Conservation (phyloP, 140 eudicot species). For the Anethum foeniculum region DNA sequence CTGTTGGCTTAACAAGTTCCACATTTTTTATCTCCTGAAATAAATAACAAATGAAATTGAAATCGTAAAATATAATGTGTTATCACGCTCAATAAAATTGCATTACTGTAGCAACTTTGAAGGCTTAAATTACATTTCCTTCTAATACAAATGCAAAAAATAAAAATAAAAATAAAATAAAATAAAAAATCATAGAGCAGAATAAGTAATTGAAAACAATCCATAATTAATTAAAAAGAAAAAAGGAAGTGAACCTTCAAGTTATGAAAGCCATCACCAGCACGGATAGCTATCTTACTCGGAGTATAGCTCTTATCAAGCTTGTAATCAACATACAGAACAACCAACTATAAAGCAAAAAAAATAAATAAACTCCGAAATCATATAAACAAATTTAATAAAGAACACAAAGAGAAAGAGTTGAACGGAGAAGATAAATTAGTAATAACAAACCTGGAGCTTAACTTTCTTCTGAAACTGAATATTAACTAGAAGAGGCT, state of each 20-base stretch:
- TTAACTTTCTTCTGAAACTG: conserved; percentile 93
- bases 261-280: conserved; percentile 98
- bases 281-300: conserved; percentile 79
- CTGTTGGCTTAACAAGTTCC: conserved; percentile 90
- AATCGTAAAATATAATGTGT: too few relatives aligned
- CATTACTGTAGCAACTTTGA: not conserved
- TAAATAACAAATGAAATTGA: too few relatives aligned
- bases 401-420: not conserved
- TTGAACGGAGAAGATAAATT: too few relatives aligned
- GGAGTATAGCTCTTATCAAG: conserved; percentile 99
- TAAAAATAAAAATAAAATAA: too few relatives aligned
- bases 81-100: too few relatives aligned
- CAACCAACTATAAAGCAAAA: conserved; percentile 44
- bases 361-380: not conserved
- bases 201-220: not conserved
- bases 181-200: too few relatives aligned
- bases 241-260: conserved; percentile 53
- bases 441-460: conserved; percentile 41
- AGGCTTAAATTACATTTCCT: not conserved
- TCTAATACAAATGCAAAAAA: too few relatives aligned
- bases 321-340: conserved; percentile 83
- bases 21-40: conserved; percentile 85
- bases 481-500: conserved; percentile 88
- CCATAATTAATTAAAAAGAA: not conserved
- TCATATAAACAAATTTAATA: not conserved